Evolutionary conservation across 306 rosid species (phyloP).

Genomic region (Castanopsis chinensis): DNA sequence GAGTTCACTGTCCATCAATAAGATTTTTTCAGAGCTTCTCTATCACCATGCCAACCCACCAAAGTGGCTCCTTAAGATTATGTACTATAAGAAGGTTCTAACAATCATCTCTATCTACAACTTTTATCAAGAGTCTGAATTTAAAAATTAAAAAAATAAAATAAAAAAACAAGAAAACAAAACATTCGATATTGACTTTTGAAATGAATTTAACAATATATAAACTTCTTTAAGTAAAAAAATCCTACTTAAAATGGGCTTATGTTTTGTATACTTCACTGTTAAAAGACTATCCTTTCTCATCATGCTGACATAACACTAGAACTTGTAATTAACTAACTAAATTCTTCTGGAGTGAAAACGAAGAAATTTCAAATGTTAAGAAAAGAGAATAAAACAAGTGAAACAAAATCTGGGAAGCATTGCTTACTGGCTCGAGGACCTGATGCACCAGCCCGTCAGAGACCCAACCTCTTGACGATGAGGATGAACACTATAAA

Average conservation of each 20-base stretch:
- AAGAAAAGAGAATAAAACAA: background rate
- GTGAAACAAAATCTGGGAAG: background rate
- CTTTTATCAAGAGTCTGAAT: background rate
- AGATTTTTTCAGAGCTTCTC: slow-evolving; percentile 35
- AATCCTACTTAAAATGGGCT: background rate
- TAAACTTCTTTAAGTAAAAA: background rate
- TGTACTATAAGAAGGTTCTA: slow-evolving; percentile 36
- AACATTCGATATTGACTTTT: background rate
- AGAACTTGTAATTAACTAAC: background rate
- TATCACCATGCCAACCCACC: slow-evolving; percentile 94
- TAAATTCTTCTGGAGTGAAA: background rate
- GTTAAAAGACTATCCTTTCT: no score
- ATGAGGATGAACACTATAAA: slow-evolving; percentile 85
- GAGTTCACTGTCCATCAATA: no score
- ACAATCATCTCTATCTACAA: background rate
- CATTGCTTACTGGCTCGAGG: slow-evolving; percentile 49
- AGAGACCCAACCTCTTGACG: slow-evolving; percentile 83
- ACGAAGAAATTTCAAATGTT: background rate
- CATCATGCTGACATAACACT: no score
- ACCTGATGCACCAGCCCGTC: slow-evolving; percentile 57
- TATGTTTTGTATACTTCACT: background rate
- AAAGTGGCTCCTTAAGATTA: slow-evolving; percentile 74
- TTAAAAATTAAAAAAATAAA: background rate
- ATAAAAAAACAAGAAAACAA: no score
- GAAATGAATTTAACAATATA: background rate